Conservation (phyloP, 2,329 filamentous ascomycete genomes). For the Clonostachys byssicola region DNA sequence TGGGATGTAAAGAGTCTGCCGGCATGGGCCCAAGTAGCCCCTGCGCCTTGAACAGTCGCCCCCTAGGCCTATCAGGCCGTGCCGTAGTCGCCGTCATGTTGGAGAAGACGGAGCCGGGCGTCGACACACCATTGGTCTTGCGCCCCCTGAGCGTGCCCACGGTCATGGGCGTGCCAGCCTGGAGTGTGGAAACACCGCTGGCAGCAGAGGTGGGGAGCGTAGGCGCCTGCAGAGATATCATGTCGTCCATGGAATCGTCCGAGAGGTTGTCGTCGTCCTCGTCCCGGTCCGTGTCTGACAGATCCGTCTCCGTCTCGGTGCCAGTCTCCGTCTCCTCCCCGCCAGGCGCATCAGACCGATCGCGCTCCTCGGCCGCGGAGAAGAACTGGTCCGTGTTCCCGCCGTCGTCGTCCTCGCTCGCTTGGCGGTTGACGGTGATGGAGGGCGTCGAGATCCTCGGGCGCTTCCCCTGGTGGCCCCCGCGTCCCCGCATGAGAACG, state of each 20-base stretch:
- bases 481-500: constrained; percentile 66
- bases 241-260: constrained; percentile 87
- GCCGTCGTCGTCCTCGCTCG: constrained; percentile 63
- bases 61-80: constrained; percentile 65
- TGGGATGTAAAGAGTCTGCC: constrained; percentile 78
- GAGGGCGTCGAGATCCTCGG: constrained; percentile 34
- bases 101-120: constrained; percentile 85
- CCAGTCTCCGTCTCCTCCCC: constrained; percentile 54
- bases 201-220: constrained; percentile 72
- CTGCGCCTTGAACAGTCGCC: constrained; percentile 80
- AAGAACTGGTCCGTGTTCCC: constrained; percentile 88
- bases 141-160: constrained; percentile 53
- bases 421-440: constrained; percentile 25
- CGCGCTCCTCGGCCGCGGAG: constrained; percentile 81
- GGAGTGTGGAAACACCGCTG: constrained; percentile 75
- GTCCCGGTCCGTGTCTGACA: constrained; percentile 58
- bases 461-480: constrained; percentile 50
- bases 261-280: constrained; percentile 70
- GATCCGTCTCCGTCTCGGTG: constrained; percentile 60
- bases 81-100: constrained; percentile 82
- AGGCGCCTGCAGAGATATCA: constrained; percentile 84
- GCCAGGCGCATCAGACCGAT: constrained; percentile 52
- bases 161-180: constrained; percentile 77
- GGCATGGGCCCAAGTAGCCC: constrained; percentile 70
- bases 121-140: constrained; percentile 68